These are phyloP conservation scores for Phytophthora nicotianae DNA, from an alignment of 352 stramenopile genomes.

Conservation along the genomic window DNA sequence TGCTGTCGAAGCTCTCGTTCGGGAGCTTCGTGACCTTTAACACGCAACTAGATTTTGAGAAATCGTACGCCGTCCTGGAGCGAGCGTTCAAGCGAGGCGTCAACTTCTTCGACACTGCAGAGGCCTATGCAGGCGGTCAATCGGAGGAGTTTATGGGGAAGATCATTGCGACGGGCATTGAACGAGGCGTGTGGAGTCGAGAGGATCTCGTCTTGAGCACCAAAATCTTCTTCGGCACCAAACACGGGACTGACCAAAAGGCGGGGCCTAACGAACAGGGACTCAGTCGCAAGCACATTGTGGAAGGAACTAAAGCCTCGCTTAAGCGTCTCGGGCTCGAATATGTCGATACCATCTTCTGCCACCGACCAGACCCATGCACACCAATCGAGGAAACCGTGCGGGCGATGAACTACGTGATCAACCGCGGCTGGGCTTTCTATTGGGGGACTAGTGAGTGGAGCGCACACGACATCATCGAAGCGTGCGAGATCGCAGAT, in stretches of 20 bases:
- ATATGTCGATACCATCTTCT: conserved; percentile 64
- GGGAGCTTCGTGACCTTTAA: conserved; percentile 56
- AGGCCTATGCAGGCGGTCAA: conserved; percentile 51
- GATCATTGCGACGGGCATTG: conserved; percentile 50
- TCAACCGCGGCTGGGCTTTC: conserved; percentile 24
- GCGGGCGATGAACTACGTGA: conserved; percentile 65
- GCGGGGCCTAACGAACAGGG: conserved; percentile 34
- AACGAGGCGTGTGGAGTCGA: conserved; percentile 44
- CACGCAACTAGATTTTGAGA: conserved; percentile 50
- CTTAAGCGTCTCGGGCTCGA: conserved; percentile 47
- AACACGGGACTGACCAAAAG: conserved; percentile 16
- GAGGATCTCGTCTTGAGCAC: conserved; percentile 70
- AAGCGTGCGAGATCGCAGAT: conserved; percentile 58
- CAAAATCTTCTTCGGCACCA: conserved; percentile 65
- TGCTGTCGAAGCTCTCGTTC: conserved; percentile 57
- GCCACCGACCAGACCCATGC: conserved; percentile 49
- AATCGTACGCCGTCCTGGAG: conserved; percentile 56
- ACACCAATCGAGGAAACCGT: conserved; percentile 64
- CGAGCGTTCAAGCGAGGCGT: conserved; percentile 57
- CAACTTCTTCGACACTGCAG: conserved; percentile 75
- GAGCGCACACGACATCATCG: conserved; percentile 61
- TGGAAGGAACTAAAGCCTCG: conserved; percentile 45
- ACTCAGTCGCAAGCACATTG: conserved; percentile 45
- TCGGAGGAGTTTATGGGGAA: conserved; percentile 58
- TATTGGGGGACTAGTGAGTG: conserved; percentile 76